A percentile compares a stretch with the other conserved stretches of the same genome.
Conservation (phyloP, 345 rosid species). For the Gossypium stocksii region DNA sequence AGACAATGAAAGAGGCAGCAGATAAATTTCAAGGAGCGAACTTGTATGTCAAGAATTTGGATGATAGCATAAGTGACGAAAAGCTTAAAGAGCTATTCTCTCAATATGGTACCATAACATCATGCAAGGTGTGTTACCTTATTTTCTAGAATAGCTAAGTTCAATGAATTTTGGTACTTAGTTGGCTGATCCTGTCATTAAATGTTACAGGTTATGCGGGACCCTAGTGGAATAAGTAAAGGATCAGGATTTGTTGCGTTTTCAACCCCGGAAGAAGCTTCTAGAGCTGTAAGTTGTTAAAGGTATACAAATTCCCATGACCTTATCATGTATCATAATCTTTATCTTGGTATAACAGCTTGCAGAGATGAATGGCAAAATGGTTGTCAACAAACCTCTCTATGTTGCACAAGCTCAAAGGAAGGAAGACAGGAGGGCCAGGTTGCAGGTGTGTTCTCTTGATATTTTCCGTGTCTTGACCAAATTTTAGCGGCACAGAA, state of each 20-base stretch:
- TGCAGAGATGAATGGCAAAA: slow-evolving; percentile 61
- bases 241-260: slow-evolving; percentile 99
- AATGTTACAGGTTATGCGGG: slow-evolving; percentile 70
- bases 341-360: slow-evolving; percentile 34
- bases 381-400: slow-evolving; percentile 60
- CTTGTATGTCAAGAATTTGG: slow-evolving; percentile 83
- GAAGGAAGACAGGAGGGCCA: slow-evolving; percentile 74
- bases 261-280: slow-evolving; percentile 83
- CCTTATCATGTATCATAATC: background rate
- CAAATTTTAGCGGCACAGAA: background rate
- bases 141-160: background rate
- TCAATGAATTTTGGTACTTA: background rate
- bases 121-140: slow-evolving; percentile 67
- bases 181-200: background rate
- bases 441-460: slow-evolving; percentile 51
- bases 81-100: slow-evolving; percentile 74
- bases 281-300: slow-evolving; percentile 68
- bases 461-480: background rate
- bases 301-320: background rate
- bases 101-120: slow-evolving; percentile 72
- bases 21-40: slow-evolving; percentile 84
- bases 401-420: slow-evolving; percentile 76
- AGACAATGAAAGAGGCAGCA: slow-evolving; percentile 69
- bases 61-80: slow-evolving; percentile 82
- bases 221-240: slow-evolving; percentile 79